These are phyloP conservation scores for Neopestalotiopsis sp. DNA, from an alignment of 2,329 filamentous ascomycete species.

Conservation along the genomic window DNA sequence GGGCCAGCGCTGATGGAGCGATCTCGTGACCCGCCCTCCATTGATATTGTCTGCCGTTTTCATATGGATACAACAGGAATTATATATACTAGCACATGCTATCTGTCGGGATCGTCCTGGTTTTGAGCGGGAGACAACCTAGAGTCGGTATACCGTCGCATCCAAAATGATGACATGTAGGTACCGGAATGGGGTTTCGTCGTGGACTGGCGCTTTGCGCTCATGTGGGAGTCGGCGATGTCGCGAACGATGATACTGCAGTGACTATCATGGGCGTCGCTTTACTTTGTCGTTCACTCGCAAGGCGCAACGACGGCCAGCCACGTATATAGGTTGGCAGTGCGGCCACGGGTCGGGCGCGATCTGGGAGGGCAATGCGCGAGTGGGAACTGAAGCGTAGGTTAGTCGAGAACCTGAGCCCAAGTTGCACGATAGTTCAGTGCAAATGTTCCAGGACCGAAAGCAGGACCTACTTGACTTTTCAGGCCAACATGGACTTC, in stretches of 20 bases:
- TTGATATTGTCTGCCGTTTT: slow-evolving; percentile 22
- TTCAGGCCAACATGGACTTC: not conserved
- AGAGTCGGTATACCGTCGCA: not conserved
- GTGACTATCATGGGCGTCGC: not conserved
- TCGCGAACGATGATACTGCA: not conserved
- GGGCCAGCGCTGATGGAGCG: slow-evolving; percentile 23
- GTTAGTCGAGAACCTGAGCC: not conserved
- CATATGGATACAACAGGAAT: not conserved
- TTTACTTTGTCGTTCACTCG: not conserved
- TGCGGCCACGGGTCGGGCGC: not conserved
- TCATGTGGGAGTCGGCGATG: not conserved
- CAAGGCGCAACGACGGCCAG: not conserved
- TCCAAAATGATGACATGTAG: slow-evolving; percentile 1
- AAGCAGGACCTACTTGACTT: not conserved
- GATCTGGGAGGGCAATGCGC: not conserved
- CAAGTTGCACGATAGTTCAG: not conserved
- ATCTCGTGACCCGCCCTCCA: slow-evolving; percentile 37
- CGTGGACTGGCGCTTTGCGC: not conserved
- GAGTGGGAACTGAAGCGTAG: not conserved
- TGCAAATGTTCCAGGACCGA: not conserved
- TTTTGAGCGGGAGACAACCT: not conserved
- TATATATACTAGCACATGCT: not conserved
- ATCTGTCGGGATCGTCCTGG: not conserved
- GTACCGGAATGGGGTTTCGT: not conserved
- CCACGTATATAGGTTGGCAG: not conserved